Evolutionary conservation across 2,329 filamentous ascomycete species (phyloP), one percentile per base, ranked within the genome.

Genomic region (Alternaria arbusti): DNA sequence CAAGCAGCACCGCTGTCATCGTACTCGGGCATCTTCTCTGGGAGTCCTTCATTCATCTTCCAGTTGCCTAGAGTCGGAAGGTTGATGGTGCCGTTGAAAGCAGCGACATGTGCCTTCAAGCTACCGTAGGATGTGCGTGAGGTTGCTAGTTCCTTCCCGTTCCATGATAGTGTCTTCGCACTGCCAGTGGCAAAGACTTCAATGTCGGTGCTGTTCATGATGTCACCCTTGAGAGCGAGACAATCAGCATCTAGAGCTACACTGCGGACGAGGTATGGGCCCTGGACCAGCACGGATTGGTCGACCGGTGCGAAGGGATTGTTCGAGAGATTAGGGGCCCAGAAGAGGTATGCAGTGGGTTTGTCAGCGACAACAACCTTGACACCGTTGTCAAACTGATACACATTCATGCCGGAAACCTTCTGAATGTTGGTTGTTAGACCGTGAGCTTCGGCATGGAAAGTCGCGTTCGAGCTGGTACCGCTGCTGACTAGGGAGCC

Each of bases 31-130:
- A 74, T 64, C 26, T 83, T 80, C 70, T 87, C 86, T 0, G 86
- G 86, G 22, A 87, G 78, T 52, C 80, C 79, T 66, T 87, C 84
- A 3, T 79, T 66, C 10, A 81, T 82, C 68, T 82, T 84, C 86
- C 86, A 87, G 0, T 76, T 69, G 0, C 73, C 75, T 0, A 87
- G 72, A 0, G 77, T 51, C 0, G 85, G 84, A 0, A 87, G 75
- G 11, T 68, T 47, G 20, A 77, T 72, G 6, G 65, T 73, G 7
- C 65, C 57, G 17, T 72, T 72, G 30, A 74, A 66, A 6, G 70
- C 68, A 30, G 68, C 44, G 28, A 81, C 65, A 4, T 65, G 66
- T 6, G 77, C 80, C 45, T 72, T 77, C 23, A 82, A 61, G 60
- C 75, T 80, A 50, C 79, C 79, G 61, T 82, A 81, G 3, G 71